These are phyloP conservation scores for Leccinum subrobustum DNA, from an alignment of 1,284 basidiomycete genomes.

Conservation along the genomic window DNA sequence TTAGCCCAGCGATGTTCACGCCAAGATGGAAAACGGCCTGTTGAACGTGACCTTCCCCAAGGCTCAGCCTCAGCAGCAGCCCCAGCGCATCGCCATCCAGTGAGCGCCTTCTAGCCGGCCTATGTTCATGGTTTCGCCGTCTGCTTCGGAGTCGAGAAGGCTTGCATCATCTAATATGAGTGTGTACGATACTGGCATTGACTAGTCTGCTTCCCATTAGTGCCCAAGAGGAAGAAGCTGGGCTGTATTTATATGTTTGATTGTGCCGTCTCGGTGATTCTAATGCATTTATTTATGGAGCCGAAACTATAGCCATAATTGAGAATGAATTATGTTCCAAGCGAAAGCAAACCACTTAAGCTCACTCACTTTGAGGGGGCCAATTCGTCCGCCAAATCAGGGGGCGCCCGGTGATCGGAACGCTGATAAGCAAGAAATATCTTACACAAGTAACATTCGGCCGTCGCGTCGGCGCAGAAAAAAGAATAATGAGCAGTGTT, in stretches of 20 bases:
- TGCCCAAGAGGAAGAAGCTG: not conserved
- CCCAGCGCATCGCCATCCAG: slow-evolving; percentile 38
- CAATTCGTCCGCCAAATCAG: too few species aligned
- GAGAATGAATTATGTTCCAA: not conserved
- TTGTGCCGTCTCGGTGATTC: not conserved
- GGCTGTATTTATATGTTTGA: not conserved
- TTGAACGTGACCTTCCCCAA: slow-evolving; percentile 46
- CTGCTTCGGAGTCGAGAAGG: not conserved
- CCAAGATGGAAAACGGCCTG: slow-evolving; percentile 43
- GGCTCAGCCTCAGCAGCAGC: slow-evolving; percentile 33
- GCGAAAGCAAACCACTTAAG: too few species aligned
- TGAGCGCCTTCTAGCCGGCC: slow-evolving; percentile 7
- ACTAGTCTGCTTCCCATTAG: not conserved
- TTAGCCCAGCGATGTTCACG: slow-evolving; percentile 15
- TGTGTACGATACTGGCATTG: slow-evolving; percentile 7
- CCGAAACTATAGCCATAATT: not conserved
- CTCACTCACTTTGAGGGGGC: too few species aligned
- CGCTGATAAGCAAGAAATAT: too few species aligned
- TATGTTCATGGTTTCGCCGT: not conserved
- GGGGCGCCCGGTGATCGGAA: too few species aligned
- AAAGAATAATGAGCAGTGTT: not conserved
- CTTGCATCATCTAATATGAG: not conserved
- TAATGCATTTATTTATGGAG: not conserved
- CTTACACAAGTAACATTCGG: too few species aligned
- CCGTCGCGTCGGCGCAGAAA: not conserved